Conservation (phyloP, 495 filamentous ascomycete species). For the Talaromyces ruber region DNA sequence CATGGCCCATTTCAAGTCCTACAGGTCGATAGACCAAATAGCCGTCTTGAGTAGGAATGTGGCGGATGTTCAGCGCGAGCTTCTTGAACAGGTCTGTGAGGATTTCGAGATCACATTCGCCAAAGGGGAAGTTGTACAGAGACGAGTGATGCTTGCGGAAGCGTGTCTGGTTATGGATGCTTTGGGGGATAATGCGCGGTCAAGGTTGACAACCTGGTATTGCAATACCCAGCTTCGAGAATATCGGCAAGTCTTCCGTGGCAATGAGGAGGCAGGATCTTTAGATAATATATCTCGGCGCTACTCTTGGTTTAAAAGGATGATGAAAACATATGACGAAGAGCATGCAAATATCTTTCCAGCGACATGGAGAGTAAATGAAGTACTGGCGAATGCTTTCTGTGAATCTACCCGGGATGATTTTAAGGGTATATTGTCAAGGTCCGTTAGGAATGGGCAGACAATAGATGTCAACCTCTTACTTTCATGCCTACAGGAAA, state of each 20-base stretch:
- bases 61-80: slow-evolving; percentile 85
- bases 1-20: slow-evolving; percentile 98
- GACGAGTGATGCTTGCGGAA: slow-evolving; percentile 66
- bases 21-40: slow-evolving; percentile 96
- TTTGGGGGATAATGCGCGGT: slow-evolving; percentile 78
- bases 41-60: slow-evolving; percentile 89
- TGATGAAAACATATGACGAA: slow-evolving; percentile 91
- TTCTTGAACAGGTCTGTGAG: slow-evolving; percentile 94
- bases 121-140: slow-evolving; percentile 70
- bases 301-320: slow-evolving; percentile 94
- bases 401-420: slow-evolving; percentile 94
- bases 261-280: slow-evolving; percentile 93
- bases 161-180: slow-evolving; percentile 93
- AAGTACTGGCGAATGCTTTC: slow-evolving; percentile 84
- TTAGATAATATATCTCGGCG: slow-evolving; percentile 93
- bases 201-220: slow-evolving; percentile 88
- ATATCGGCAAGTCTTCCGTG: slow-evolving; percentile 89
- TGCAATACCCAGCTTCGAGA: slow-evolving; percentile 95
- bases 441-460: slow-evolving; percentile 78
- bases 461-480: slow-evolving; percentile 87
- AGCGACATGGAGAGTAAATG: slow-evolving; percentile 78
- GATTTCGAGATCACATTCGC: slow-evolving; percentile 96
- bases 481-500: slow-evolving; percentile 89
- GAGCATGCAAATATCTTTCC: slow-evolving; percentile 90
- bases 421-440: slow-evolving; percentile 85